A percentile compares a stretch with the other conserved stretches of the same genome.
phyloP scores from a whole-genome alignment of 2,329 filamentous ascomycete species.

The Trichoderma sp. region DNA sequence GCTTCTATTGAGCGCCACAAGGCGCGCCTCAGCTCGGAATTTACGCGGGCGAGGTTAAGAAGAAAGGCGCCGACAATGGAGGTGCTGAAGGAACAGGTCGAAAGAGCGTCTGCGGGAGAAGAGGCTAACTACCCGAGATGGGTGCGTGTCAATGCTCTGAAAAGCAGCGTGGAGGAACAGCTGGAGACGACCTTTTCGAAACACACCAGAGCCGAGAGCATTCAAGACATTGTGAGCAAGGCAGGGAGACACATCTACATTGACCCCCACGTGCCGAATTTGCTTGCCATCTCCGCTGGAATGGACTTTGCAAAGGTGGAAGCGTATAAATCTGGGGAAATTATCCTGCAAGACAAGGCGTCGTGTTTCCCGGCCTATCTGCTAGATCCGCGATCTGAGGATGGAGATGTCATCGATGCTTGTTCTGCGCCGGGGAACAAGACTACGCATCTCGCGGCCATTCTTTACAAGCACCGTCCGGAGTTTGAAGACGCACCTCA shows the following conservation, averaged over 20 bases:
- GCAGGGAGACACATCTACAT: slow-evolving; percentile 57
- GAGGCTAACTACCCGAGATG: slow-evolving; percentile 74
- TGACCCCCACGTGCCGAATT: slow-evolving; percentile 78
- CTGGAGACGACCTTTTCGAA: slow-evolving; percentile 69
- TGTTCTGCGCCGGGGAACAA: slow-evolving; percentile 97
- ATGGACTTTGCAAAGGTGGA: slow-evolving; percentile 68
- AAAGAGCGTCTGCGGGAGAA: slow-evolving; percentile 46
- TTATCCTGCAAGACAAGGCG: slow-evolving; percentile 94
- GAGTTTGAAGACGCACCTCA: slow-evolving; percentile 35
- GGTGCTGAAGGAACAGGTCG: slow-evolving; percentile 58
- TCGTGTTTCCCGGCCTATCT: slow-evolving; percentile 95
- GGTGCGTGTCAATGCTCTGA: slow-evolving; percentile 82
- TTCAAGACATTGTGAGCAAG: slow-evolving; percentile 54
- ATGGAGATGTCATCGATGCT: slow-evolving; percentile 82
- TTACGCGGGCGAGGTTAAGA: slow-evolving; percentile 73
- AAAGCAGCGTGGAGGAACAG: slow-evolving; percentile 66
- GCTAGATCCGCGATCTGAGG: slow-evolving; percentile 62
- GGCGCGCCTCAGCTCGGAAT: slow-evolving; percentile 73
- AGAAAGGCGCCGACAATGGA: slow-evolving; percentile 67
- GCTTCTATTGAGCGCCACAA: slow-evolving; percentile 76
- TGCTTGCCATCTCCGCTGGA: slow-evolving; percentile 72
- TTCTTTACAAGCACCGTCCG: slow-evolving; percentile 51
- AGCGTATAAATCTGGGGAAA: slow-evolving; percentile 70
- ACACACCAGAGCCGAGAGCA: slow-evolving; percentile 53
- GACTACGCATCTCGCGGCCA: slow-evolving; percentile 85